These are phyloP conservation scores for Stellera chamaejasme DNA, from an alignment of 345 rosid genomes.

Conservation along the genomic window DNA sequence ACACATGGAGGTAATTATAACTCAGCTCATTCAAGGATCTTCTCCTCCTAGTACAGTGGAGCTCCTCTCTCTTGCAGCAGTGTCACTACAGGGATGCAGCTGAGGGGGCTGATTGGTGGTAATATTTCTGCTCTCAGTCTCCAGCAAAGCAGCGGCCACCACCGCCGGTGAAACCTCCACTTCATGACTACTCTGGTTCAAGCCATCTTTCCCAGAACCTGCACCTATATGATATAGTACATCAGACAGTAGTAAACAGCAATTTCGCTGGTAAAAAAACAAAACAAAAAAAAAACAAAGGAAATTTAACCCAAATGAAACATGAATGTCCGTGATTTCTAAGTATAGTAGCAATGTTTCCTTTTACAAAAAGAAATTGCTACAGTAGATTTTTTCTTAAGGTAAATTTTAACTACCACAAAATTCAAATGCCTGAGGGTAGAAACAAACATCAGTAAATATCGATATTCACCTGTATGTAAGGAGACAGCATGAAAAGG, in stretches of 20 bases:
- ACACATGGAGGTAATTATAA: not conserved
- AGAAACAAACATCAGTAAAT: constrained; percentile 5
- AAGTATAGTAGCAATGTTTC: no score
- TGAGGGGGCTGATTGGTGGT: constrained; percentile 19
- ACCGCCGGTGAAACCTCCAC: constrained; percentile 23
- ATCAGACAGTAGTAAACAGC: not conserved
- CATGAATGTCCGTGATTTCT: no score
- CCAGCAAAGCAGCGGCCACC: constrained; percentile 15
- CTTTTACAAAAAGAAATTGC: no score
- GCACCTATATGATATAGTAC: constrained; percentile 3
- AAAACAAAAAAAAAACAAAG: constrained; percentile 5
- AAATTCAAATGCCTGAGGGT: not conserved
- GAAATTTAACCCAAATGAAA: not conserved
- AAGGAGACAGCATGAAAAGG: constrained; percentile 12
- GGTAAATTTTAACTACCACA: not conserved
- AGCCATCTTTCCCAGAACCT: constrained; percentile 33
- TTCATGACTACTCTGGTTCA: constrained; percentile 34
- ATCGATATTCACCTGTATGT: constrained; percentile 40
- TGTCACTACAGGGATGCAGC: constrained; percentile 25
- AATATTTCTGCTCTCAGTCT: constrained; percentile 21
- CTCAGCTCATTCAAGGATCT: constrained; percentile 18
- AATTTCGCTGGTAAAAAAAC: not conserved
- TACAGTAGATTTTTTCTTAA: not conserved
- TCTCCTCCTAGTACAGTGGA: constrained; percentile 12
- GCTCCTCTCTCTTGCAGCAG: constrained; percentile 23